phyloP scores from a whole-genome alignment of 495 filamentous ascomycete genomes.

The Xylaria nigripes region DNA sequence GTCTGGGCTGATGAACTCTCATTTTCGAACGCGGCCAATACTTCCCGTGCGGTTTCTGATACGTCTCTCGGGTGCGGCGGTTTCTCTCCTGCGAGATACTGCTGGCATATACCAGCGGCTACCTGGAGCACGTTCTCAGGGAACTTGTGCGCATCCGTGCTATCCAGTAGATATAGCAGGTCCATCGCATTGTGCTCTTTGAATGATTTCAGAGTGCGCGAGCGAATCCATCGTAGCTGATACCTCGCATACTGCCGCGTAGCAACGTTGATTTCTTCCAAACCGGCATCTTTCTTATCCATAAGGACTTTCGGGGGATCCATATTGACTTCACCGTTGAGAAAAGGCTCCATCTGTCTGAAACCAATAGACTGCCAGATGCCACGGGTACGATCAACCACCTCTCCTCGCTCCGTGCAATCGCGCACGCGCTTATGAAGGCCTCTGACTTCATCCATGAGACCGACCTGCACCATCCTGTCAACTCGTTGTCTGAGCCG shows the following conservation, averaged over 20 bases:
- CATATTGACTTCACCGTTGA: constrained; percentile 42
- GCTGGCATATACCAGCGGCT: constrained; percentile 51
- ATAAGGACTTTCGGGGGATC: constrained; percentile 28
- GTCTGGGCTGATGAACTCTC: constrained; percentile 35
- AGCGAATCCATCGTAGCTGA: constrained; percentile 79
- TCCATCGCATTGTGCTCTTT: constrained; percentile 40
- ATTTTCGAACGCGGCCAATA: constrained; percentile 47
- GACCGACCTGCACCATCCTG: constrained; percentile 68
- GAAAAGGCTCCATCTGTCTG: constrained; percentile 74
- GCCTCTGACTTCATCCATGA: constrained; percentile 55
- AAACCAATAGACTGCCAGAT: constrained; percentile 97
- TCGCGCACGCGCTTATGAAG: constrained; percentile 49
- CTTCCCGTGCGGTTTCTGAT: constrained; percentile 49
- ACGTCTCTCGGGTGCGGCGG: constrained; percentile 55
- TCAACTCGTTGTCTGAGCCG: constrained; percentile 72
- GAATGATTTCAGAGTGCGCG: constrained; percentile 64
- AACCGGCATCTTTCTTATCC: constrained; percentile 26
- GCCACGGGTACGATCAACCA: constrained; percentile 63
- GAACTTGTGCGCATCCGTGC: constrained; percentile 54
- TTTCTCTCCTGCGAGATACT: constrained; percentile 47
- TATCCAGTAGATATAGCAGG: constrained; percentile 67
- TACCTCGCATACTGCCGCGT: constrained; percentile 81
- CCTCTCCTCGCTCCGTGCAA: constrained; percentile 39
- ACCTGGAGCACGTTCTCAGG: constrained; percentile 49
- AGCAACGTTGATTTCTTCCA: constrained; percentile 58